Percentiles rank a stretch among this genome's conserved stretches.
These are phyloP conservation scores for Cladosporium oxysporum DNA, from an alignment of 2,329 filamentous ascomycete species.

Conservation along the genomic window DNA sequence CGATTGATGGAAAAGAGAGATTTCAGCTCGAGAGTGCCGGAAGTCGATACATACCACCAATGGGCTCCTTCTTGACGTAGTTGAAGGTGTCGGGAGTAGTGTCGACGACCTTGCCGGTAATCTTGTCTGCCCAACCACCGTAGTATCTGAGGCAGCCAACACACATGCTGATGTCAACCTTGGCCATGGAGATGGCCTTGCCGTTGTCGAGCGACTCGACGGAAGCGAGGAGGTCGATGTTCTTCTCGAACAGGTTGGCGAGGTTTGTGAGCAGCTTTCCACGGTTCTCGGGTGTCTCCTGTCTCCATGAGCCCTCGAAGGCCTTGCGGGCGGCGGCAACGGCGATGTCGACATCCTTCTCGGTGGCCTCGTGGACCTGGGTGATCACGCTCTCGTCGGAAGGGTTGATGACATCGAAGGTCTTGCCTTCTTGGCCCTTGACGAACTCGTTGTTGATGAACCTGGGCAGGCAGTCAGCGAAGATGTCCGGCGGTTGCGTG, in stretches of 20 bases:
- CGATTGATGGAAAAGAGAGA: not conserved
- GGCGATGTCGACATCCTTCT: constrained; percentile 68
- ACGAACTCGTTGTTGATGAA: constrained; percentile 80
- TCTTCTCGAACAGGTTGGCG: constrained; percentile 45
- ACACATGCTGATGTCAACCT: constrained; percentile 70
- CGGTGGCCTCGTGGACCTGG: constrained; percentile 66
- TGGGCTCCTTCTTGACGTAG: constrained; percentile 78
- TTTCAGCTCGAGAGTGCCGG: not conserved
- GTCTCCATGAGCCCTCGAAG: constrained; percentile 62
- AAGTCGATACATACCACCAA: constrained; percentile 38
- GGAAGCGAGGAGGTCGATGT: constrained; percentile 46
- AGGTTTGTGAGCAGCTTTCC: constrained; percentile 49
- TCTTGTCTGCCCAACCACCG: constrained; percentile 54
- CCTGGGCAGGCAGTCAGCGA: constrained; percentile 81
- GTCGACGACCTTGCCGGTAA: constrained; percentile 48
- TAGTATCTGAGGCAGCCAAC: constrained; percentile 57
- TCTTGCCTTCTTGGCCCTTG: constrained; percentile 73
- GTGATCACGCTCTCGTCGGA: constrained; percentile 41
- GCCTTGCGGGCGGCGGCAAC: constrained; percentile 71
- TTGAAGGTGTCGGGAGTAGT: constrained; percentile 73
- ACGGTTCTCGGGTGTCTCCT: constrained; percentile 43
- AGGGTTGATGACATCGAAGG: constrained; percentile 34
- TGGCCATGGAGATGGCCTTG: constrained; percentile 66
- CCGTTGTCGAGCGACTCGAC: constrained; percentile 50
- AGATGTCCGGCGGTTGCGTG: constrained; percentile 47